A percentile compares a stretch with the other conserved stretches of the same genome.
phyloP scores from a whole-genome alignment of 148 eudicot species.

The Cornus suecica region DNA sequence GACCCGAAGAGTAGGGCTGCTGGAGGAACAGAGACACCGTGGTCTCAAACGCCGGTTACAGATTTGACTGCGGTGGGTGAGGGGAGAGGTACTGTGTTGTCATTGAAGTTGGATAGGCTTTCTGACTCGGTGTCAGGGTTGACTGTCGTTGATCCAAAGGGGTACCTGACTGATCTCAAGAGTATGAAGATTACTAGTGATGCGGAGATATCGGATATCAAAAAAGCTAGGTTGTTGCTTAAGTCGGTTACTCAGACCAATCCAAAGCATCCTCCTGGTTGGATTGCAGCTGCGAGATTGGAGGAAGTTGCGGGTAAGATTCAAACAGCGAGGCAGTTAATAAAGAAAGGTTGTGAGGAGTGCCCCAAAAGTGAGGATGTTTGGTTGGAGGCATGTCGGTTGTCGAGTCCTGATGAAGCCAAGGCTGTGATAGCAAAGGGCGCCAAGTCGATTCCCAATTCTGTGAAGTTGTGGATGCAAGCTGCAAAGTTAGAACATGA shows the following conservation, averaged over 20 bases:
- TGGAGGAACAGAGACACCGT: conserved; percentile 94
- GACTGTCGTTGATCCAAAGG: conserved; percentile 92
- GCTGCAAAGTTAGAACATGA: conserved; percentile 87
- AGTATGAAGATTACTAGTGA: conserved; percentile 97
- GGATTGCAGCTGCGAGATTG: conserved; percentile 96
- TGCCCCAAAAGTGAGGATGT: conserved; percentile 94
- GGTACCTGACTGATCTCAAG: conserved; percentile 87
- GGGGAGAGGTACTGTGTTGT: conserved; percentile 96
- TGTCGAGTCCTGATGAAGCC: conserved; percentile 71
- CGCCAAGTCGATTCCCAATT: conserved; percentile 78
- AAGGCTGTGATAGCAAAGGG: conserved; percentile 95
- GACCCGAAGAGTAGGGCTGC: conserved; percentile 86
- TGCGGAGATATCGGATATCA: conserved; percentile 91
- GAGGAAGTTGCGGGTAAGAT: conserved; percentile 96
- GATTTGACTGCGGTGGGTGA: conserved; percentile 98
- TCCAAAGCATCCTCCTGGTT: conserved; percentile 93
- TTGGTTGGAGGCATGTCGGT: conserved; percentile 88
- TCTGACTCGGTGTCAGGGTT: conserved; percentile 85
- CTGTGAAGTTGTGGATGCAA: conserved; percentile 93
- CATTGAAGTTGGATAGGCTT: conserved; percentile 76
- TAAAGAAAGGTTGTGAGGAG: conserved; percentile 83
- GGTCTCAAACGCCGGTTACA: conserved; percentile 85
- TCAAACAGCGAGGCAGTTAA: conserved; percentile 67
- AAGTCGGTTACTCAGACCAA: conserved; percentile 82
- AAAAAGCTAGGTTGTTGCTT: conserved; percentile 80